Evolutionary conservation across 805 yeast species (phyloP).

Genomic region (Nakazawaea holstii): DNA sequence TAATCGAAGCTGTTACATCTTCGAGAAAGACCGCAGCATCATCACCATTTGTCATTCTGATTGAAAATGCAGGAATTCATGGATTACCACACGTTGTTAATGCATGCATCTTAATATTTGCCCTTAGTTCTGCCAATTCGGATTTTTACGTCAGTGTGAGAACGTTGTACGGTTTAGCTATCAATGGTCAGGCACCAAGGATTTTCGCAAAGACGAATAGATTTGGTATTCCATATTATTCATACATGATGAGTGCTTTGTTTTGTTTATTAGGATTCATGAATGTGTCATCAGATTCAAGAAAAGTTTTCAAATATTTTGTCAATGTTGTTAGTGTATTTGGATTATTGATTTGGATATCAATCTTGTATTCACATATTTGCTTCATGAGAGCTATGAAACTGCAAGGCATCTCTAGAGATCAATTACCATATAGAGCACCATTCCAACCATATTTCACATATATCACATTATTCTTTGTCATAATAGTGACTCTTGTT

Average conservation of each 20-base stretch:
- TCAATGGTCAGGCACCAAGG: constrained; percentile 39
- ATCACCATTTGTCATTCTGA: constrained; percentile 82
- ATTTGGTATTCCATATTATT: constrained; percentile 40
- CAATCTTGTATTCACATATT: constrained; percentile 50
- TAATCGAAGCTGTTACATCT: constrained; percentile 37
- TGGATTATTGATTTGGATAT: constrained; percentile 70
- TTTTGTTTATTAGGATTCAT: constrained; percentile 38
- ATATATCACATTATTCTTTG: constrained; percentile 33
- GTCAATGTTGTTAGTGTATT: constrained; percentile 51
- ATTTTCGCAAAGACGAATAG: constrained; percentile 34
- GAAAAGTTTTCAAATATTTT: constrained; percentile 34
- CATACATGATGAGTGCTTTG: constrained; percentile 29
- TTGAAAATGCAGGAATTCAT: constrained; percentile 54
- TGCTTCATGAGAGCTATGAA: constrained; percentile 39
- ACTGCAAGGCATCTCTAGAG: constrained; percentile 36
- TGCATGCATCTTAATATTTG: constrained; percentile 71
- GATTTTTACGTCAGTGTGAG: constrained; percentile 71
- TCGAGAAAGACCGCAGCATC: constrained; percentile 56
- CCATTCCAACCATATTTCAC: constrained; percentile 44
- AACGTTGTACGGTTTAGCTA: constrained; percentile 37
- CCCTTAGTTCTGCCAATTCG: constrained; percentile 77
- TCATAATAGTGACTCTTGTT: constrained; percentile 30
- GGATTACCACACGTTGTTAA: constrained; percentile 74
- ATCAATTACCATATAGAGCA: constrained; percentile 32
- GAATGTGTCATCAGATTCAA: constrained; percentile 33